Base-by-base conservation (phyloP, 805 yeast species). In the Ogataea pilisensis region DNA sequence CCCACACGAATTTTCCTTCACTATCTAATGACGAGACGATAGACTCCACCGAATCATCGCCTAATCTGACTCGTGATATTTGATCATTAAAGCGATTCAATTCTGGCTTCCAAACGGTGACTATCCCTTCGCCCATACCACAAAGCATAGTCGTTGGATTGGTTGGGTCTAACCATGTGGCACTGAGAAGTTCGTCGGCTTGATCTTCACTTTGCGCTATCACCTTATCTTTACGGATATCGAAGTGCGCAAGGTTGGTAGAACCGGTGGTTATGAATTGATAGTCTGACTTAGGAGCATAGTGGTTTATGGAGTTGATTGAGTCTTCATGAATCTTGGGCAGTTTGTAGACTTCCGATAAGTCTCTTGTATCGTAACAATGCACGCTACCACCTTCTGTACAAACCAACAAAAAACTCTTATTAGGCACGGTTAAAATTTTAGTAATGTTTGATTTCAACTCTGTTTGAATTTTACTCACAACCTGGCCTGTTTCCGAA, bases 101-200 rank as follows among this genome's bases (percentile, higher is more conserved):
- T 24, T 76, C 70, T 21, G 83, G 80, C 51, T 77, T 79, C 99
- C 99, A 91, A 12, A 85, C 68, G 0, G 98, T 88, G 6, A 88
- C 71, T 12, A 87, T 76, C 3, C 98, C 98, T 55, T 84, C 93
- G 13, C 95, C 88, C 83, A 88, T 89, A 34, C 96, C 91, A 51
- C 90, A 89, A 4, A 83, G 75, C 49, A 58, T 42, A 3, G 57
- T 52, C 5, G 43, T 50, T 39, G 81, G 85, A 35, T 72, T 74
- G 12, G 78, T 73, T 2, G 75, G 75, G 46, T 82, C 85, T 1
- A 81, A 74, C 65, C 81, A 78, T 29, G 85, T 68, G 53, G 87
- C 82, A 41, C 89, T 72, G 32, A 91, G 64, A n/a, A 91, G 64
- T 57, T 91, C 99, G 55, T 91, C 98, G 50, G 85, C 96, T 64